phyloP scores from a whole-genome alignment of 441 rosid species.

The Biscutella laevigata region DNA sequence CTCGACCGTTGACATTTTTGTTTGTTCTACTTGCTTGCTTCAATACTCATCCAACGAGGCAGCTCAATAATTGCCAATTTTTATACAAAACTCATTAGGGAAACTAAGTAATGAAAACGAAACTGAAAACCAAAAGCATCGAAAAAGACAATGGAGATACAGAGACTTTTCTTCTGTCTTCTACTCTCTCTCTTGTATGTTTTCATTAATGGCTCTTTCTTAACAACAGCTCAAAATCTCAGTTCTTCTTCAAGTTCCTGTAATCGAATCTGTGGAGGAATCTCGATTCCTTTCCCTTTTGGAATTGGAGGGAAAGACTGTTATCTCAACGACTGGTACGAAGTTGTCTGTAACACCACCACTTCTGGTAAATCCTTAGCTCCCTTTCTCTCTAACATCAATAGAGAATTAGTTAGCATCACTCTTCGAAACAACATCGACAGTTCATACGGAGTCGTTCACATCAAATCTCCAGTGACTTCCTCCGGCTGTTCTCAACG shows the following conservation, averaged over 20 bases:
- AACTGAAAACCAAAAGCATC: no score
- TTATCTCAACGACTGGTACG: slow-evolving; percentile 23
- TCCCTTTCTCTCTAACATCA: slow-evolving; percentile 20
- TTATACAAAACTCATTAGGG: not conserved
- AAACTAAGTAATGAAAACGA: no score
- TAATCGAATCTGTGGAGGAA: slow-evolving; percentile 25
- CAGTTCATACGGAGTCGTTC: not conserved
- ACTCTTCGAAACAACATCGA: not conserved
- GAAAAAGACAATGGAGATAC: not conserved
- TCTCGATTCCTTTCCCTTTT: slow-evolving; percentile 32
- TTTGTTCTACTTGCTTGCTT: no score
- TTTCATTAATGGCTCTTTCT: not conserved
- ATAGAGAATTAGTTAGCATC: slow-evolving; percentile 23
- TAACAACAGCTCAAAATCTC: slow-evolving; percentile 17
- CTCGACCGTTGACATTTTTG: not conserved
- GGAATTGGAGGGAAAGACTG: slow-evolving; percentile 27
- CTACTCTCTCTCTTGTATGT: not conserved
- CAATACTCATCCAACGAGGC: not conserved
- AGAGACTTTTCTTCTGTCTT: not conserved
- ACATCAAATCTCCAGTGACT: slow-evolving; percentile 26
- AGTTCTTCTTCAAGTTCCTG: slow-evolving; percentile 12
- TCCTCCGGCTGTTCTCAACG: slow-evolving; percentile 27
- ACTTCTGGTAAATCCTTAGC: not conserved
- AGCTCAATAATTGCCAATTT: slow-evolving; percentile 23
- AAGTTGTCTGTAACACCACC: slow-evolving; percentile 25